Evolutionary conservation across 805 yeast genomes (phyloP).

Genomic region (Wickerhamomyces bisporus): DNA sequence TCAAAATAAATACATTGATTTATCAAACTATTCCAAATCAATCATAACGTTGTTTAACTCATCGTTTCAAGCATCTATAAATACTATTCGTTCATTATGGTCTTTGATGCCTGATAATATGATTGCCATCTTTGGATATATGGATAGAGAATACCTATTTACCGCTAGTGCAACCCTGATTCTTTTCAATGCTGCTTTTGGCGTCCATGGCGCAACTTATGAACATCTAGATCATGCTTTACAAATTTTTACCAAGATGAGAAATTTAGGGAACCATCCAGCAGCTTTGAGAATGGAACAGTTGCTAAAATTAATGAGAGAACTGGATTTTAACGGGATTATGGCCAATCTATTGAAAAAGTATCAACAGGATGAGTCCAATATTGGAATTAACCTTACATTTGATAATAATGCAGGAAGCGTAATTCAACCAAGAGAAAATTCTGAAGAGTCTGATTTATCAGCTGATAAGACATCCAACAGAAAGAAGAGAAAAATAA

Average conservation of each 20-base stretch:
- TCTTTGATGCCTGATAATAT: conserved; percentile 67
- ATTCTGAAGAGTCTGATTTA: neutral
- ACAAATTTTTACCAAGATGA: conserved; percentile 65
- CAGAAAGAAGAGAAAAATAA: neutral
- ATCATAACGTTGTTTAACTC: conserved; percentile 67
- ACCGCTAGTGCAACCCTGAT: conserved; percentile 72
- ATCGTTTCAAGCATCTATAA: conserved; percentile 75
- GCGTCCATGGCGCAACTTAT: conserved; percentile 71
- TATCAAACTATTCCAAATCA: conserved; percentile 62
- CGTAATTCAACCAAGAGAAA: neutral
- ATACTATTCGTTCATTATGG: conserved; percentile 71
- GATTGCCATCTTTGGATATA: conserved; percentile 84
- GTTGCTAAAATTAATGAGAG: conserved; percentile 54
- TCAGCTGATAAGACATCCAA: too few species aligned
- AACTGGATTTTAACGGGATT: conserved; percentile 63
- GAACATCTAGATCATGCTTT: conserved; percentile 72
- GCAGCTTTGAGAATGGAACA: conserved; percentile 74
- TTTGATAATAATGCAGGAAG: neutral
- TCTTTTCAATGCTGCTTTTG: conserved; percentile 73
- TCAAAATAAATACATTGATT: conserved; percentile 51
- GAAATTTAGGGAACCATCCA: conserved; percentile 73
- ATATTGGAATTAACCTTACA: neutral
- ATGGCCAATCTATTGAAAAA: conserved; percentile 52
- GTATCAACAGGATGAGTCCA: conserved; percentile 45
- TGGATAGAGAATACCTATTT: conserved; percentile 79